Evolutionary conservation across 139 green algal species (phyloP), one percentile per base, ranked within the genome.

Genomic region (Closterium sp.): DNA sequence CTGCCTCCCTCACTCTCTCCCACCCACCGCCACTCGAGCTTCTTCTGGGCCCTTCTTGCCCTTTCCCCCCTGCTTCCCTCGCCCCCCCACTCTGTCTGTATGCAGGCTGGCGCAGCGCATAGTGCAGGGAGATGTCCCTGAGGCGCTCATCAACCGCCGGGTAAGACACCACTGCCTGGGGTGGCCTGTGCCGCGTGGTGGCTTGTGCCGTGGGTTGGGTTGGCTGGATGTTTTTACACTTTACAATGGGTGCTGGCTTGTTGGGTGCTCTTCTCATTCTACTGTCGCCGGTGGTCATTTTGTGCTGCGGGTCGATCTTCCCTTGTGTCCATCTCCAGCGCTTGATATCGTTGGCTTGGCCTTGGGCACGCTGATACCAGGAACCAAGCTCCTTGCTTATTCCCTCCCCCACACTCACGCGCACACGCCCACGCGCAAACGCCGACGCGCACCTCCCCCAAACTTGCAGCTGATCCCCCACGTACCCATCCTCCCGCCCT

Each of bases 21-120:
- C 36, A 55, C 36, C 2, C 55, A 76, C 55, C 55, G 23, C 55
- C 16, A 28, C n/a, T n/a, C n/a, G n/a, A n/a, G n/a, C n/a, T n/a
- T n/a, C n/a, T n/a, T n/a, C n/a, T n/a, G n/a, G n/a, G n/a, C n/a
- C 7, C 55, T 6, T 76, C 55, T 76, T 19, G 23, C 16, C 25
- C 55, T 16, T 10, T 12, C 83, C 83, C 83, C 25, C 83, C 83
- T 23, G 16, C 83, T 9, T 25, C 83, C 83, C 83, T 33, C 19
- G 21, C 83, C 28, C 19, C 28, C n/a, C 31, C 83, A 19, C 31
- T 9, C 28, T 32, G 21, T 9, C 69, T 84, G 25, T 84, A 83
- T 9, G 88, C 83, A 88, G 97, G 33, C 96, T 97, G 28, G 98
- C 98, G 55, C 98, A 99, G 96, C 97, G 98, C 90, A 99, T 99